Evolutionary conservation across 2,329 filamentous ascomycete species (phyloP), one percentile per base, ranked within the genome.

Genomic region (Fusarium marasasianum): DNA sequence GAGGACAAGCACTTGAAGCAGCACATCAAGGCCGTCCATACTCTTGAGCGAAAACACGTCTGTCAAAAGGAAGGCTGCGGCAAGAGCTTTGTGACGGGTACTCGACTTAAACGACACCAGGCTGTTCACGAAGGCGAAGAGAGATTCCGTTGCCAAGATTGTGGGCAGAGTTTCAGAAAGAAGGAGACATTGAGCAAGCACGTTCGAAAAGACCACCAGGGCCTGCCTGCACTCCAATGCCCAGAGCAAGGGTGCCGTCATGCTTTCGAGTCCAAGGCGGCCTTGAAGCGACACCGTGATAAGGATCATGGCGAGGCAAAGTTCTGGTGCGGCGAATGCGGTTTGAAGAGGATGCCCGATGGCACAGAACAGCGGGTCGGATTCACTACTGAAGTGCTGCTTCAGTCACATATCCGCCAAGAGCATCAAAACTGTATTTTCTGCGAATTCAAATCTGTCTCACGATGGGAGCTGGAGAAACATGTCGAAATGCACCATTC

Each of bases 1-100:
- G 93, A 96, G 71, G 90, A 94, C 74, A 96, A 96, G 77, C 95
- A 98, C 83, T 87, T 98, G 24, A 91, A 92, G 68, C 92, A 95
- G 74, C 96, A 98, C 81, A 84, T 97, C 79, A 95, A 95, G 80
- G 93, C 93, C 63, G 91, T 92, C 17, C 96, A 98, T 81, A 92
- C 89, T 26, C 86, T 90, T 62, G 88, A 94, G 73, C 88, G 92
- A 66, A 88, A 91, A 53, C 92, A 94, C 80, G 82, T 88, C 33
- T 98, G 95, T 83, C 85, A 88, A n/a, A 90, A 90, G 77, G 86
- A 90, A 20, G 91, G 87, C 11, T 98, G 96, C 80, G 90, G 87
- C 57, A 96, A 96, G 85, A 91, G 88, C 40, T 98, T 98, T 80
- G 88, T 94, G 56, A 97, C 94, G 1, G 91, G 91, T 5, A 94